Evolutionary conservation across 805 yeast genomes (phyloP).

Genomic region (Phaffomyces opuntiae): DNA sequence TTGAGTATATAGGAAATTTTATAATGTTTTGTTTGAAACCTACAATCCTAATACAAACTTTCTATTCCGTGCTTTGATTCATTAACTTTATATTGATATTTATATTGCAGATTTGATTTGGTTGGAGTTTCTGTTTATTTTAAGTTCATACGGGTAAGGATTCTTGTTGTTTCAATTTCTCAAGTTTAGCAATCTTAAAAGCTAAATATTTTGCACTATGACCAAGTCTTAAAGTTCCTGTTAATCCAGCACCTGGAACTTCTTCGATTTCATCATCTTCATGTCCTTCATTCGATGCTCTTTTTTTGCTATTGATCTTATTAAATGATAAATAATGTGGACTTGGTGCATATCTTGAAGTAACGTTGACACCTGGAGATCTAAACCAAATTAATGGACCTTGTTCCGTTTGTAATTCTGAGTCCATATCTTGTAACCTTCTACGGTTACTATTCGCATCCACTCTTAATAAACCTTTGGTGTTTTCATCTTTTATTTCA

Average conservation of each 20-base stretch:
- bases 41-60: no score
- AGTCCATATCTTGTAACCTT: constrained; percentile 16
- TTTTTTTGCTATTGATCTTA: constrained; percentile 16
- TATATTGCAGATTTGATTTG: no score
- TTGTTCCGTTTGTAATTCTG: constrained; percentile 9
- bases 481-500: constrained; percentile 7
- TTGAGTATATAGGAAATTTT: no score
- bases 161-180: not conserved
- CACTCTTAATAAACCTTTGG: constrained; percentile 24
- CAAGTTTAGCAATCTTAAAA: constrained; percentile 29
- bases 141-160: not conserved
- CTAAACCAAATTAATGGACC: constrained; percentile 58
- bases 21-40: no score
- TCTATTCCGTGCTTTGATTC: no score
- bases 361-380: constrained; percentile 51
- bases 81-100: no score
- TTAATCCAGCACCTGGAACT: constrained; percentile 22
- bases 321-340: constrained; percentile 9
- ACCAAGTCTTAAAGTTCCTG: constrained; percentile 40
- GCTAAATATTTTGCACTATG: constrained; percentile 73
- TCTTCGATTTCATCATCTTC: constrained; percentile 4
- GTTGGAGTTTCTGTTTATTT: no score
- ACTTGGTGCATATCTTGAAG: constrained; percentile 29
- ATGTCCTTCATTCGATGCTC: constrained; percentile 13
- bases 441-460: constrained; percentile 27